Evolutionary conservation across 2,329 filamentous ascomycete species (phyloP).

Genomic region (Diaporthe amygdali): DNA sequence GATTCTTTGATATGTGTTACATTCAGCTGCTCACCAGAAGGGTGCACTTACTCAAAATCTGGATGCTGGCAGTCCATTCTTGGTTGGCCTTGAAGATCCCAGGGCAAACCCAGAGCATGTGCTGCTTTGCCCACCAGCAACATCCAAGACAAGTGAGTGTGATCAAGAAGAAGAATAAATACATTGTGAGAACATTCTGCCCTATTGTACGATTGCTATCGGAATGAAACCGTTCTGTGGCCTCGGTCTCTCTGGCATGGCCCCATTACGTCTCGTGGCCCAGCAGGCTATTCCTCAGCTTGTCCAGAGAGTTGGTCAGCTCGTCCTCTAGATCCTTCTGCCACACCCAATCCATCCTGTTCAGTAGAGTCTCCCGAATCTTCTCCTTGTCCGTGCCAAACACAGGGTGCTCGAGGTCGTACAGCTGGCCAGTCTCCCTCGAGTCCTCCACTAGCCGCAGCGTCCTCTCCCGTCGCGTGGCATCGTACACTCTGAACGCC

Average conservation of each 20-base stretch:
- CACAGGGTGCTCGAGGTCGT: slow-evolving; percentile 37
- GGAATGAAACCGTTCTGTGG: neutral
- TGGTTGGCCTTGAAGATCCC: neutral
- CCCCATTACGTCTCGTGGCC: neutral
- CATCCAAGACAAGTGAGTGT: neutral
- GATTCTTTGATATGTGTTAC: no score
- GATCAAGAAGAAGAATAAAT: no score
- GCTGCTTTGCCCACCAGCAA: neutral
- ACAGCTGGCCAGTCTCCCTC: slow-evolving; percentile 47
- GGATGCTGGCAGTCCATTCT: neutral
- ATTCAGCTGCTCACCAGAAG: neutral
- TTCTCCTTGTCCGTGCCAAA: slow-evolving; percentile 22
- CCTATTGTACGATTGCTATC: neutral
- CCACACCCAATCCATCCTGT: slow-evolving; percentile 26
- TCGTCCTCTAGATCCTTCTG: slow-evolving; percentile 17
- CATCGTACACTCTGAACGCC: slow-evolving; percentile 48
- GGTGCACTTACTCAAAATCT: neutral
- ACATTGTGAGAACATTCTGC: neutral
- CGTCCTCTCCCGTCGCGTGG: slow-evolving; percentile 50
- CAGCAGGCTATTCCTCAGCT: slow-evolving; percentile 5
- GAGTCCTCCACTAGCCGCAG: slow-evolving; percentile 58
- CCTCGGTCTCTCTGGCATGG: neutral
- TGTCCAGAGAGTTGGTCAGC: slow-evolving; percentile 5
- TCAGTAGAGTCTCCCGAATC: slow-evolving; percentile 22
- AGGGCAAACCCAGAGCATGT: no score